Percentiles rank a stretch among this genome's conserved stretches.
phyloP scores from a whole-genome alignment of 495 filamentous ascomycete species.

The Daldinia vernicosa region DNA sequence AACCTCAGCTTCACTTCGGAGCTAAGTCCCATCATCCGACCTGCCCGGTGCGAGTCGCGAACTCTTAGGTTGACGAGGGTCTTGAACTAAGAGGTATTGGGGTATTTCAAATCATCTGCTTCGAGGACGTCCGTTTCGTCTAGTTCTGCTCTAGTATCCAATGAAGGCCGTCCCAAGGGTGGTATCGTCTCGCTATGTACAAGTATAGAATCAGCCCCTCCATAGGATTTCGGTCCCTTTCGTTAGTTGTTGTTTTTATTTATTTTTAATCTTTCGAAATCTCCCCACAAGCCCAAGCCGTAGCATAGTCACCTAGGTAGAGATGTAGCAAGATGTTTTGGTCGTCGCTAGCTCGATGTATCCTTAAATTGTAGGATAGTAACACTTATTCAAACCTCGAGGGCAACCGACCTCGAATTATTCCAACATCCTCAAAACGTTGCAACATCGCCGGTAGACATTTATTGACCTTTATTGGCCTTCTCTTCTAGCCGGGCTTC shows the following conservation, averaged over 20 bases:
- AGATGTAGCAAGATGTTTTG: conserved; percentile 25
- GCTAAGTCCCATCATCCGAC: not conserved
- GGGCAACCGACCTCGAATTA: conserved; percentile 10
- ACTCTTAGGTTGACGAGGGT: not conserved
- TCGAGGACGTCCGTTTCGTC: conserved; percentile 30
- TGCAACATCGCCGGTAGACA: not conserved
- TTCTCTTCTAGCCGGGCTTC: conserved; percentile 86
- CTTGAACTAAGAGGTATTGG: not conserved
- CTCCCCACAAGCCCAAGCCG: conserved; percentile 7
- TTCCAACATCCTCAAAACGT: conserved; percentile 17
- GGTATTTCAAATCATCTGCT: conserved; percentile 18
- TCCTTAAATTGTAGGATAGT: conserved; percentile 7
- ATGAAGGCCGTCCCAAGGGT: conserved; percentile 32
- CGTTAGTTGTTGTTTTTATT: conserved; percentile 9
- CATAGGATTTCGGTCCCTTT: conserved; percentile 9
- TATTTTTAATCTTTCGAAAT: conserved; percentile 4
- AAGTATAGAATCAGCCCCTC: conserved; percentile 15
- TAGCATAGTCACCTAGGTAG: conserved; percentile 8
- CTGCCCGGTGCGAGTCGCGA: not conserved
- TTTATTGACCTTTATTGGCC: conserved; percentile 66
- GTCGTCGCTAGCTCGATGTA: conserved; percentile 15
- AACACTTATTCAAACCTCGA: conserved; percentile 25
- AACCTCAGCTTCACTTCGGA: not conserved
- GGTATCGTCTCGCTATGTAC: conserved; percentile 45
- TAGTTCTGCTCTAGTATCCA: conserved; percentile 36